Base-by-base conservation (phyloP, 164 flowering plant species). In the Annona squamosa region DNA sequence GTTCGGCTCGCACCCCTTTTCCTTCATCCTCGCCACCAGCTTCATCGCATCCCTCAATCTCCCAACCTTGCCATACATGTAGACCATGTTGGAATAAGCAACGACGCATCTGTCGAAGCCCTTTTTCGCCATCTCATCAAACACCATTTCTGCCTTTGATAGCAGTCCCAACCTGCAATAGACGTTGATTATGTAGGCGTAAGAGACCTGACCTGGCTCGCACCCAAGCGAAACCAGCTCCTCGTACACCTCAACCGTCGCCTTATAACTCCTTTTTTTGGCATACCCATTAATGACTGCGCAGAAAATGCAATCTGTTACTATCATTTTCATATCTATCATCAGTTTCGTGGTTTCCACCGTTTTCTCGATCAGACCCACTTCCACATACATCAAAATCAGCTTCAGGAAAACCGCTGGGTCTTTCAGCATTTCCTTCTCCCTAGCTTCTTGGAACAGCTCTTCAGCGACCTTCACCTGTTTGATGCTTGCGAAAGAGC, bases 141-240 rank as follows among this genome's bases (percentile, higher is more conserved):
- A 89, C 0, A 83, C 48, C 64, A 7, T 74, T 71, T 91, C 93
- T 1, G 95, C 95, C 45, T 83, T 79, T 0, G 77, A 41, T 67
- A 84, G 81, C 5, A 84, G 79, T 7, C 86, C 91, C 3, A 88
- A 74, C 0, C 85, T 77, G 26, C 77, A 77, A 62, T 88, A 93
- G 2, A 83, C 78, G 52, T 77, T 86, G 57, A 88, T 84, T 5
- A 85, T 75, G 0, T 89, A 86, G 13, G 98, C 89, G 68, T 83
- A 91, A 9, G 92, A 90, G 66, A 93, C 98, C 76, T 93, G 97
- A 5, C 97, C 97, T 1, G 98, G 90, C 72, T 85, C 85, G 74
- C 85, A 85, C 2, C 86, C 90, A 17, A 78, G 74, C 0, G 70
- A 46, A 5, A 80, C 57, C 43, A 91, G 72, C 61, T 86, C 79